phyloP scores from a whole-genome alignment of 2,329 filamentous ascomycete genomes.

The Dryadomyces quercivorus region DNA sequence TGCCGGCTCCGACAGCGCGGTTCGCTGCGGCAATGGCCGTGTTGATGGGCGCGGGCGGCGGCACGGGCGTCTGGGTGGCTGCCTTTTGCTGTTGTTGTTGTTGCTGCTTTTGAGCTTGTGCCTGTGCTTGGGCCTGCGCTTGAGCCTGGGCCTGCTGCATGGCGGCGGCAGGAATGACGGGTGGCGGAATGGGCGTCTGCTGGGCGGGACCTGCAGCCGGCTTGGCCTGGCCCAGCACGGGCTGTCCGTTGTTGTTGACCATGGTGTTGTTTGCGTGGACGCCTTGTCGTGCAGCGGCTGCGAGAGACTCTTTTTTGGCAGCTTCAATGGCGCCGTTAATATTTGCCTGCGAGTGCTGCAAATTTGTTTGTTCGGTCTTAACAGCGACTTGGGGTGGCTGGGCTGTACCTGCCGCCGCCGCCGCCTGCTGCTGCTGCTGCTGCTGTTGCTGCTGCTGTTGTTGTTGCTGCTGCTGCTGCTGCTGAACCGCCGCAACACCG shows the following conservation, averaged over 20 bases:
- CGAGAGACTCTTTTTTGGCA: slow-evolving; percentile 30
- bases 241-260: slow-evolving; percentile 4
- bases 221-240: neutral
- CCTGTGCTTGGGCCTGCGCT: too few species aligned
- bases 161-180: slow-evolving; percentile 10
- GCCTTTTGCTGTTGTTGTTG: slow-evolving; percentile 17
- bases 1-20: slow-evolving; percentile 16
- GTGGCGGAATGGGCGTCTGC: slow-evolving; percentile 13
- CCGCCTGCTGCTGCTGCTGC: slow-evolving; percentile 3
- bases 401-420: slow-evolving; percentile 8
- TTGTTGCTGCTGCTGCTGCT: slow-evolving; percentile 12
- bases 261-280: slow-evolving; percentile 5
- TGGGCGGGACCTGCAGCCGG: slow-evolving; percentile 6
- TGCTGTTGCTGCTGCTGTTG: slow-evolving; percentile 12
- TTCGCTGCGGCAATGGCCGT: slow-evolving; percentile 29
- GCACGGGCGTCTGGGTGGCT: slow-evolving; percentile 14
- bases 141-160: slow-evolving; percentile 7
- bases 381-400: slow-evolving; percentile 14
- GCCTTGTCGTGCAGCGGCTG: slow-evolving; percentile 15
- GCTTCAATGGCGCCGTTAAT: slow-evolving; percentile 32
- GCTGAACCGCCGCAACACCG: neutral
- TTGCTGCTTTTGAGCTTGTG: slow-evolving; percentile 5
- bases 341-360: slow-evolving; percentile 24
- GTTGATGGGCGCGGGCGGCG: slow-evolving; percentile 31
- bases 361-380: slow-evolving; percentile 16